Percentiles rank a stretch among this genome's conserved stretches.
phyloP scores from a whole-genome alignment of 2,329 filamentous ascomycete genomes.

The Hirsutella minnesotensis region DNA sequence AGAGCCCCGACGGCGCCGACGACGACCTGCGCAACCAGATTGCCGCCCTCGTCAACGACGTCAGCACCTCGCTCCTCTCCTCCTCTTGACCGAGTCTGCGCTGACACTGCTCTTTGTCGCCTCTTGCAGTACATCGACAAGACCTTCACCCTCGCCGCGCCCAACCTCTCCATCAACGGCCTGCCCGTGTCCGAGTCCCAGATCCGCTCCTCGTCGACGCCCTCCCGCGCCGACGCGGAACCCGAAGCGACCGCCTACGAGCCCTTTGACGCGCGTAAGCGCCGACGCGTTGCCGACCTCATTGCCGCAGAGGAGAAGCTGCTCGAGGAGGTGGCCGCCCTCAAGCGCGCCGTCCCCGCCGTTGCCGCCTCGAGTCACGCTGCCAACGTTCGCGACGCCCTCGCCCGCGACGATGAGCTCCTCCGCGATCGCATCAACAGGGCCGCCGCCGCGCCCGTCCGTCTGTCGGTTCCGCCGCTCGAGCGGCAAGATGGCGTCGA shows the following conservation, averaged over 20 bases:
- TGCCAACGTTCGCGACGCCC: slow-evolving; percentile 24
- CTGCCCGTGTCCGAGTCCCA: slow-evolving; percentile 28
- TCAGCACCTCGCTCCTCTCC: slow-evolving; percentile 15
- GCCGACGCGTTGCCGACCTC: slow-evolving; percentile 47
- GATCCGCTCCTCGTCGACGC: not conserved
- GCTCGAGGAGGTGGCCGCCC: slow-evolving; percentile 48
- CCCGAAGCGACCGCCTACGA: slow-evolving; percentile 32
- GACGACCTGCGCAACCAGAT: slow-evolving; percentile 48
- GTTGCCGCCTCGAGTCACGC: slow-evolving; percentile 30
- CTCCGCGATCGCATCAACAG: slow-evolving; percentile 17
- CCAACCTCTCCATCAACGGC: slow-evolving; percentile 53
- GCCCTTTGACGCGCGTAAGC: slow-evolving; percentile 47
- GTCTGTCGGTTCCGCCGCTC: slow-evolving; percentile 14
- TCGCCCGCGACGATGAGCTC: slow-evolving; percentile 35
- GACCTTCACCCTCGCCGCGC: slow-evolving; percentile 45
- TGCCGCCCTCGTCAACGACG: slow-evolving; percentile 47
- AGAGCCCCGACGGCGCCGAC: slow-evolving; percentile 28
- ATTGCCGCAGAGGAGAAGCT: slow-evolving; percentile 51
- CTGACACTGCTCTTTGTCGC: not conserved
- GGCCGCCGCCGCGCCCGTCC: slow-evolving; percentile 3
- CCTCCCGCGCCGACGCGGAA: not conserved
- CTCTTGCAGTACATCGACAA: slow-evolving; percentile 41
- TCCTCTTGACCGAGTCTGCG: not conserved
- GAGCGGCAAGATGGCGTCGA: slow-evolving; percentile 34
- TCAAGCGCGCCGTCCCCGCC: slow-evolving; percentile 42